Conservation (phyloP, 129 eudicot species). For the sunflower (Helianthus annuus) region HanXRQr2.0-SUNRISE NC_035445.2:163803941-163804440, state of each 20-base stretch:
- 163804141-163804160: slow-evolving; percentile 66
- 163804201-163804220: slow-evolving; percentile 99
- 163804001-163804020: slow-evolving; percentile 60
- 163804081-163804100: slow-evolving; percentile 44
- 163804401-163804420: no score
- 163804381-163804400: no score
- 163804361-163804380: no score
- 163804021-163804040: slow-evolving; percentile 83
- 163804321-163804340: no score
- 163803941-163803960: slow-evolving; percentile 42
- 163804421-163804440: no score
- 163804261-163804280: slow-evolving; percentile 87
- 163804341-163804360: no score
- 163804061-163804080: slow-evolving; percentile 61
- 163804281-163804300: neutral
- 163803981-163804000: slow-evolving; percentile 88
- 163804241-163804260: slow-evolving; percentile 98
- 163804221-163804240: slow-evolving; percentile 73
- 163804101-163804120: slow-evolving; percentile 35
- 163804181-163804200: slow-evolving; percentile 78
- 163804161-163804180: slow-evolving; percentile 52
- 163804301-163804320: neutral
- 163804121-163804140: slow-evolving; percentile 63
- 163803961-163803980: slow-evolving; percentile 53
- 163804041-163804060: slow-evolving; percentile 69